These are phyloP conservation scores for Tulasnella sp. DNA, from an alignment of 768 basidiomycete genomes.

Conservation along the genomic window DNA sequence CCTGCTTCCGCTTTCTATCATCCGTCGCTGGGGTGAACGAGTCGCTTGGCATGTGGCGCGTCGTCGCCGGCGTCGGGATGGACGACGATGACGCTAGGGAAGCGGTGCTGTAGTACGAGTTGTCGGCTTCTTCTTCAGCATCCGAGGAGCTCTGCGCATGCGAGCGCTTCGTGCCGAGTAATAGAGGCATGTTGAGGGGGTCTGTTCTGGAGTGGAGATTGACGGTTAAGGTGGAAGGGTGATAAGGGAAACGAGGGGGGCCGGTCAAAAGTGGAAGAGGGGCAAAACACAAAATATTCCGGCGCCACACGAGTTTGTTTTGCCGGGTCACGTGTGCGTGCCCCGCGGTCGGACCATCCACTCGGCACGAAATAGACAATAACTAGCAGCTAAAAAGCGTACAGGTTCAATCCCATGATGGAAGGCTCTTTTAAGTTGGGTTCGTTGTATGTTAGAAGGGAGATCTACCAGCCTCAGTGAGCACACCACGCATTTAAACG, in stretches of 20 bases:
- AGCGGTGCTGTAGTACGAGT: conserved; percentile 5
- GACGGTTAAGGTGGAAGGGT: neutral
- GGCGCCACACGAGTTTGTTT: conserved; percentile 5
- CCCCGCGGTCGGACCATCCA: neutral
- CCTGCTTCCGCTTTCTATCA: conserved; percentile 29
- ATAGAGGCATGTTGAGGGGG: conserved; percentile 18
- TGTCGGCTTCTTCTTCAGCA: conserved; percentile 12
- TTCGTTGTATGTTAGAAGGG: conserved; percentile 85
- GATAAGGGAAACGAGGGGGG: conserved; percentile 5
- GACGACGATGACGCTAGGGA: conserved; percentile 25
- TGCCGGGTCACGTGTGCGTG: neutral
- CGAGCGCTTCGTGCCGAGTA: conserved; percentile 27
- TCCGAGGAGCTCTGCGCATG: conserved; percentile 27
- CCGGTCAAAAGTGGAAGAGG: conserved; percentile 16
- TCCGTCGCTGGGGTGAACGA: conserved; percentile 10
- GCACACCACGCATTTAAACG: conserved; percentile 22
- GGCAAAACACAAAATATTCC: neutral
- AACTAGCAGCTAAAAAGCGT: conserved; percentile 45
- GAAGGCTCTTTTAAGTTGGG: conserved; percentile 74
- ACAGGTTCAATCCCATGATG: conserved; percentile 72
- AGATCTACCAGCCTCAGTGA: conserved; percentile 55
- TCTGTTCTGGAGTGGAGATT: neutral
- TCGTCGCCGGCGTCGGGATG: conserved; percentile 13
- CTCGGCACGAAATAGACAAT: too few relatives aligned
- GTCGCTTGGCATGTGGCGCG: conserved; percentile 19